Conservation (phyloP, 1,284 basidiomycete species). For the Ceratobasidium sp. region DNA sequence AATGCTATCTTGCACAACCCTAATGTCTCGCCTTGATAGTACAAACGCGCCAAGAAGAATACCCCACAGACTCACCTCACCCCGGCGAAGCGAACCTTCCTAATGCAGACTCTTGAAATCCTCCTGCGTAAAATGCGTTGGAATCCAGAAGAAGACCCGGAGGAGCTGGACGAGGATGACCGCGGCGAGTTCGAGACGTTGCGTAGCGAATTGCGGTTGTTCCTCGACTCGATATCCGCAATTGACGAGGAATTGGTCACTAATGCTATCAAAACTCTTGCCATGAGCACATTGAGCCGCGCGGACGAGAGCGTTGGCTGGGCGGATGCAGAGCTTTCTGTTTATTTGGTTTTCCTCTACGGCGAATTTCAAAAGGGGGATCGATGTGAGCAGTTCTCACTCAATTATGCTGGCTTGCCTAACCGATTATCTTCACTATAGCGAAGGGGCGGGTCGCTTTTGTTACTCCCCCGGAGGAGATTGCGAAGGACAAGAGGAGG, state of each 20-base stretch:
- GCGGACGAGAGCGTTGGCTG: slow-evolving; percentile 71
- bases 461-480: slow-evolving; percentile 71
- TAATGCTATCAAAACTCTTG: slow-evolving; percentile 76
- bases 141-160: slow-evolving; percentile 85
- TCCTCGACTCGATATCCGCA: slow-evolving; percentile 84
- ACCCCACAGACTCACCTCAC: slow-evolving; percentile 76
- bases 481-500: slow-evolving; percentile 76
- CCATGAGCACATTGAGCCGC: slow-evolving; percentile 79
- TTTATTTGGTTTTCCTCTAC: slow-evolving; percentile 93
- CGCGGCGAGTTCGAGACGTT: slow-evolving; percentile 86
- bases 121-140: slow-evolving; percentile 93
- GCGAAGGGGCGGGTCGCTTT: slow-evolving; percentile 80
- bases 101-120: slow-evolving; percentile 83
- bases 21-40: slow-evolving; percentile 62
- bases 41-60: slow-evolving; percentile 81
- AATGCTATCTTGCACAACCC: slow-evolving; percentile 44
- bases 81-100: slow-evolving; percentile 80
- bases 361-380: slow-evolving; percentile 75
- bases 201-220: slow-evolving; percentile 86
- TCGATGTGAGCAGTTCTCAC: slow-evolving; percentile 52
- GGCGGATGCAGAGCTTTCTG: slow-evolving; percentile 94
- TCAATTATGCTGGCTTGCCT: not conserved
- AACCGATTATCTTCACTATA: not conserved
- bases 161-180: slow-evolving; percentile 92
- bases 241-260: slow-evolving; percentile 88